Base-by-base conservation (phyloP, 306 rosid genomes). In the Lathyrus aphaca region DNA sequence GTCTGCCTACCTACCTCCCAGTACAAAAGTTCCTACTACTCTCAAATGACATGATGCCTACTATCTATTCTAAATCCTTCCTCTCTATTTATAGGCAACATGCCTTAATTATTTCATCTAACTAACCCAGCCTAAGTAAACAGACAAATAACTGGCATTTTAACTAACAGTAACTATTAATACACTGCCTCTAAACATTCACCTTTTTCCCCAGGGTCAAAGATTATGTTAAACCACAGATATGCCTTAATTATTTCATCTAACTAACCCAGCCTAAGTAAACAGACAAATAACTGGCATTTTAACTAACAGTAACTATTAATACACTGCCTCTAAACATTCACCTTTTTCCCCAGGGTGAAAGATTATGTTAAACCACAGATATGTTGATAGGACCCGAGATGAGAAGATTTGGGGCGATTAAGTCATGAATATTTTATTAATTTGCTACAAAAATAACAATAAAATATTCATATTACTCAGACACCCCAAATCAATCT, bases 71-170 rank as follows among this genome's bases (percentile, higher is more conserved):
- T 7, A 35, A 7, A 27, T 56, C 62, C 62, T 17, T 25, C 39
- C 62, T 56, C 62, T 16, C 38, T 27, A 56, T 56, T 56, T 56
- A 25, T 25, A 13, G 39, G 62, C 16, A 56, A 56, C 63, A 56
- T 14, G 63, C 38, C 38, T 55, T 11, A 14, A 13, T 56, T 29
- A 56, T 29, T 56, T 29, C 40, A 27, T 56, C 38, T 29, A 56
- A 27, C 61, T 55, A 25, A 55, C 61, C n/a, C 61, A 5, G 61
- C 17, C 61, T 55, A 55, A 55, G 14, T 55, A 27, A 35, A 35
- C 9, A 35, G 39, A 35, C 9, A 35, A 55, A 9, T 13, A 55
- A 55, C 62, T 13, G 14, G 8, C 61, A 15, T 55, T 35, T 16
- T 55, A 55, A 25, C 17, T 23, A 23, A 13, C 39, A 3, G 62